Conservation (phyloP, 2,329 filamentous ascomycete genomes). For the Byssothecium circinans region DNA sequence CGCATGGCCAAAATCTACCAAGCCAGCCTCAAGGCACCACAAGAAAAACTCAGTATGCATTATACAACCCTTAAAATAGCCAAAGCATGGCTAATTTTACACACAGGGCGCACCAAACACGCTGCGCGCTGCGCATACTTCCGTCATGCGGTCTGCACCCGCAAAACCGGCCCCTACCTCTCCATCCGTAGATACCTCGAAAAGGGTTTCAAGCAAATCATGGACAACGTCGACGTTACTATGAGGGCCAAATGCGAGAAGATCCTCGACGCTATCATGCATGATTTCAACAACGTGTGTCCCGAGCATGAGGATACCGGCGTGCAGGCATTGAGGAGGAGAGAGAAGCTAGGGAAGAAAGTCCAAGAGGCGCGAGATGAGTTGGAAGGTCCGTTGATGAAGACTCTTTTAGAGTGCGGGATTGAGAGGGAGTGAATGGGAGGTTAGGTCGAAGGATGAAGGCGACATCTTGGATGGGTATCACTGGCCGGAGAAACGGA, state of each 20-base stretch:
- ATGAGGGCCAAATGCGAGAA: not conserved
- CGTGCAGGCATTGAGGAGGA: slow-evolving; percentile 1
- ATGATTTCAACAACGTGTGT: slow-evolving; percentile 7
- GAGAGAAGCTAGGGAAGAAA: slow-evolving; percentile 2
- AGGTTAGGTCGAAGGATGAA: too few species aligned
- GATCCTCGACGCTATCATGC: not conserved
- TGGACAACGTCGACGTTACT: not conserved
- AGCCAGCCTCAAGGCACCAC: not conserved
- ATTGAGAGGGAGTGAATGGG: not conserved
- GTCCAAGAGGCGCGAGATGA: not conserved
- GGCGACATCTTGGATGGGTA: too few species aligned
- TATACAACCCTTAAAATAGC: too few species aligned
- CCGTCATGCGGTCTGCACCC: not conserved
- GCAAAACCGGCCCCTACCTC: not conserved
- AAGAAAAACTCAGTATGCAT: not conserved
- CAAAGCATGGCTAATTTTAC: too few species aligned
- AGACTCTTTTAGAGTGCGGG: not conserved
- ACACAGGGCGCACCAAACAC: not conserved
- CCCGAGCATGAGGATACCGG: slow-evolving; percentile 2
- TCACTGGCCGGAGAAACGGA: too few species aligned
- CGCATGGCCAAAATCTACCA: slow-evolving; percentile 3
- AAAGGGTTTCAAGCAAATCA: not conserved
- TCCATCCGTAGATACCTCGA: slow-evolving; percentile 1
- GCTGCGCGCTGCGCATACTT: not conserved
- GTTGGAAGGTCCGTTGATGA: not conserved